Conservation (phyloP, 164 flowering plant species). For the Chimonanthus salicifolius region DNA sequence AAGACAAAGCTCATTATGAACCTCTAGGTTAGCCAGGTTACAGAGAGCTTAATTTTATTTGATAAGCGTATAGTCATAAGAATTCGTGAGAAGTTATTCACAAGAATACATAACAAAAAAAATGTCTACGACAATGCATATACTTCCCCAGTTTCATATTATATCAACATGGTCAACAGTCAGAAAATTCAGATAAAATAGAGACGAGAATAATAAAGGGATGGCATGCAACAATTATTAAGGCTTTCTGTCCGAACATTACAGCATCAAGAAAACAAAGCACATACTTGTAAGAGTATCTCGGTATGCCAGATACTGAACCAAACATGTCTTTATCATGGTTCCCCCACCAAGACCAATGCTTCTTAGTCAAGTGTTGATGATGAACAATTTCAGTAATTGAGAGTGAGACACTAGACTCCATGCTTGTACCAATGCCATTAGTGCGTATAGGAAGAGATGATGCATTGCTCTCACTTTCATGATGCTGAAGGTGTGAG, state of each 20-base stretch:
- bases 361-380: slow-evolving; percentile 21
- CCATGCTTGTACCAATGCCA: slow-evolving; percentile 54
- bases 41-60: no score
- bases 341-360: slow-evolving; percentile 42
- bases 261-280: neutral
- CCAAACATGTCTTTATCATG: slow-evolving; percentile 48
- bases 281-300: slow-evolving; percentile 86
- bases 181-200: no score
- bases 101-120: no score
- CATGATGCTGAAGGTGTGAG: slow-evolving; percentile 25
- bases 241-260: neutral
- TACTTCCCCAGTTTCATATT: no score
- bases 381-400: slow-evolving; percentile 30
- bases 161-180: neutral
- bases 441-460: slow-evolving; percentile 64
- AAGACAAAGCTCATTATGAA: no score
- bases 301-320: slow-evolving; percentile 71
- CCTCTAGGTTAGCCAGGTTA: no score
- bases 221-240: neutral
- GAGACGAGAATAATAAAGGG: no score
- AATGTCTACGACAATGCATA: no score
- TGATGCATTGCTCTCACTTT: slow-evolving; percentile 38
- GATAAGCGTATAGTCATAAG: no score
- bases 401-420: slow-evolving; percentile 64
- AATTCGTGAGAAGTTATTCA: no score